A percentile compares a stretch with the other conserved stretches of the same genome.
Evolutionary conservation across 2,329 filamentous ascomycete species (phyloP).

Genomic region (Pyricularia sp.): DNA sequence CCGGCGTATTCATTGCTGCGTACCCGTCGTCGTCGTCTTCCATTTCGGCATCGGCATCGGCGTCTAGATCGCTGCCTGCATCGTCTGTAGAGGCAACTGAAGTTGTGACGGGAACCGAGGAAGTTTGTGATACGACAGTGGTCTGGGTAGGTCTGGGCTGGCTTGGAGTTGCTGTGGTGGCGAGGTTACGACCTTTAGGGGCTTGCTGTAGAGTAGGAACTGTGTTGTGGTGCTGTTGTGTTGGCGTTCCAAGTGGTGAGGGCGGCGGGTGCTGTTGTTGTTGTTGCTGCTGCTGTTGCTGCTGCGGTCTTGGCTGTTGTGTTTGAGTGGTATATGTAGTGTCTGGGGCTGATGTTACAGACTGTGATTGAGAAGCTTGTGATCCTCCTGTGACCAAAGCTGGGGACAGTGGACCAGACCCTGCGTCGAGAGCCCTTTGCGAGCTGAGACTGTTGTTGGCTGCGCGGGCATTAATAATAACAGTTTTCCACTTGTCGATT

Average conservation of each 20-base stretch:
- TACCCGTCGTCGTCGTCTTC: slow-evolving; percentile 46
- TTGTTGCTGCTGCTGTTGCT: not conserved
- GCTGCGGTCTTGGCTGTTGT: not conserved
- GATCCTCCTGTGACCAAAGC: not conserved
- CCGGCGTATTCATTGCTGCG: slow-evolving; percentile 35
- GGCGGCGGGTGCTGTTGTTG: not conserved
- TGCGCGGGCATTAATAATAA: slow-evolving; percentile 42
- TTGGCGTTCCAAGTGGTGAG: not conserved
- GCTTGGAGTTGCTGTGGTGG: slow-evolving; percentile 2
- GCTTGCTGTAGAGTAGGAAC: slow-evolving; percentile 4
- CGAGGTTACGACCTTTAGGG: slow-evolving; percentile 12
- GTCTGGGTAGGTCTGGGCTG: not conserved
- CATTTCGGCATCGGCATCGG: slow-evolving; percentile 34
- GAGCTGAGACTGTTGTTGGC: slow-evolving; percentile 28
- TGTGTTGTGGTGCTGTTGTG: not conserved
- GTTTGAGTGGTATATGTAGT: not conserved
- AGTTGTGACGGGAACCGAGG: not conserved
- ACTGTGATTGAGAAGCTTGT: not conserved
- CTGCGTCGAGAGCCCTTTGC: slow-evolving; percentile 38
- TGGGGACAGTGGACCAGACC: slow-evolving; percentile 4
- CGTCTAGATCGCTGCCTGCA: slow-evolving; percentile 16
- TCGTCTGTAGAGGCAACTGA: not conserved
- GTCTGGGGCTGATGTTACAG: not conserved
- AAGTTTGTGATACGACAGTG: not conserved
- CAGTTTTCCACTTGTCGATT: slow-evolving; percentile 53